phyloP scores from a whole-genome alignment of 768 basidiomycete species.

The Cystoderma amianthinum region DNA sequence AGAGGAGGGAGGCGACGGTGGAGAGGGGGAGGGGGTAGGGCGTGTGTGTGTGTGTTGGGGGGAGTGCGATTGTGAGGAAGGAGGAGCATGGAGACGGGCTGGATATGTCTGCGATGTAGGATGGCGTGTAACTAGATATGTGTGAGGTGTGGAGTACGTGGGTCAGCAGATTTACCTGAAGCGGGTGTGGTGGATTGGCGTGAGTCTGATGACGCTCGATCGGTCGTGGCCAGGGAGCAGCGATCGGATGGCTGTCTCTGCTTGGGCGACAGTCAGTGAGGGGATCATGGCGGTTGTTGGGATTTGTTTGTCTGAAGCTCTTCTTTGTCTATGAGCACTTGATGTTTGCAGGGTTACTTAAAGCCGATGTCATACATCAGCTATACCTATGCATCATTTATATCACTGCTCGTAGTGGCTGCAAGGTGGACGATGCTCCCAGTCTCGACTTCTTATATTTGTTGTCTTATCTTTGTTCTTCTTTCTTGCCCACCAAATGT shows the following conservation, averaged over 20 bases:
- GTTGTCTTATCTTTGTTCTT: no score
- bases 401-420: no score
- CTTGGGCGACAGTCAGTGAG: not conserved
- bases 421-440: no score
- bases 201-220: constrained; percentile 8
- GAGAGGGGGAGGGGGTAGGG: constrained; percentile 27
- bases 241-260: not conserved
- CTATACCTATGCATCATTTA: no score
- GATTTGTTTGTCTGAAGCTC: no score
- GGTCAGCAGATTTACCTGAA: constrained; percentile 11
- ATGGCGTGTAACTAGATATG: constrained; percentile 3
- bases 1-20: constrained; percentile 29
- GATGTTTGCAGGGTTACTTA: no score
- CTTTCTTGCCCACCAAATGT: no score
- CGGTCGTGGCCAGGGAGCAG: constrained; percentile 4
- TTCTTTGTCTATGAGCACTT: no score
- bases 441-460: no score
- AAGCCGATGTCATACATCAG: no score
- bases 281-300: not conserved
- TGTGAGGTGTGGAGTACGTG: not conserved
- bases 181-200: constrained; percentile 14
- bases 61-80: constrained; percentile 21
- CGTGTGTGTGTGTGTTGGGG: constrained; percentile 10
- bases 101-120: constrained; percentile 9
- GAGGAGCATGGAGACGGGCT: constrained; percentile 10